Evolutionary conservation across 2,329 filamentous ascomycete species (phyloP).

Genomic region (Emydomyces testavorans): DNA sequence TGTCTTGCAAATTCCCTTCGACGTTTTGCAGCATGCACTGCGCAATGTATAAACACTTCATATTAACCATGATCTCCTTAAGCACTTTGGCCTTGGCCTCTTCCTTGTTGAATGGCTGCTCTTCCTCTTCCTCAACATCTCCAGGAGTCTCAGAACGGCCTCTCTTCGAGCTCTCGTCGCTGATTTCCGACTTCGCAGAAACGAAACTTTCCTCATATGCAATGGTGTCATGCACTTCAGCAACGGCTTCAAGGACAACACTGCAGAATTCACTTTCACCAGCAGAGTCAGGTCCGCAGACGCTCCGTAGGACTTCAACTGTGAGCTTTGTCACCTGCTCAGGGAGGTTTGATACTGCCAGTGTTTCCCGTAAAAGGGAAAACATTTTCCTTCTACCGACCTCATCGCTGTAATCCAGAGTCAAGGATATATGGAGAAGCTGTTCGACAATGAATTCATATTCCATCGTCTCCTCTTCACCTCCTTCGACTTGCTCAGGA

Average conservation of each 20-base stretch:
- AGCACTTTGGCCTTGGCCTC: slow-evolving; percentile 58
- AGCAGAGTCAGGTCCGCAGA: slow-evolving; percentile 54
- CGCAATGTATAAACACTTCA: slow-evolving; percentile 95
- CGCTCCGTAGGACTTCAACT: slow-evolving; percentile 67
- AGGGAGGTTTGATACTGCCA: slow-evolving; percentile 76
- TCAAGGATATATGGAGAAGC: slow-evolving; percentile 79
- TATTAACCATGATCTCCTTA: slow-evolving; percentile 88
- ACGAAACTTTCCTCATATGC: slow-evolving; percentile 76
- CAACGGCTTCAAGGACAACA: slow-evolving; percentile 74
- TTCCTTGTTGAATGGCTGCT: slow-evolving; percentile 37
- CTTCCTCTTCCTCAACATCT: slow-evolving; percentile 52
- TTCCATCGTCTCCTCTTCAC: slow-evolving; percentile 72
- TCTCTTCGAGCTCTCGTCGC: slow-evolving; percentile 47
- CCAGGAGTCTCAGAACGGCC: slow-evolving; percentile 33
- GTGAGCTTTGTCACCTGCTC: slow-evolving; percentile 86
- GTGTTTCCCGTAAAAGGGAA: slow-evolving; percentile 68
- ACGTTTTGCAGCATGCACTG: slow-evolving; percentile 97
- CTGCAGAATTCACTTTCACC: slow-evolving; percentile 41
- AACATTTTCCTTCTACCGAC: slow-evolving; percentile 95
- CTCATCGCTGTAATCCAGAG: slow-evolving; percentile 94
- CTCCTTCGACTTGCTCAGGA: slow-evolving; percentile 47
- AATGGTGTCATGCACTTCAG: slow-evolving; percentile 92
- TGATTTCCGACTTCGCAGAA: slow-evolving; percentile 77
- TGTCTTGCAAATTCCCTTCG: slow-evolving; percentile 72
- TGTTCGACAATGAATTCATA: slow-evolving; percentile 95